Conservation (phyloP, 1,139 yeast genomes). For the Geotrichum candidum region DNA sequence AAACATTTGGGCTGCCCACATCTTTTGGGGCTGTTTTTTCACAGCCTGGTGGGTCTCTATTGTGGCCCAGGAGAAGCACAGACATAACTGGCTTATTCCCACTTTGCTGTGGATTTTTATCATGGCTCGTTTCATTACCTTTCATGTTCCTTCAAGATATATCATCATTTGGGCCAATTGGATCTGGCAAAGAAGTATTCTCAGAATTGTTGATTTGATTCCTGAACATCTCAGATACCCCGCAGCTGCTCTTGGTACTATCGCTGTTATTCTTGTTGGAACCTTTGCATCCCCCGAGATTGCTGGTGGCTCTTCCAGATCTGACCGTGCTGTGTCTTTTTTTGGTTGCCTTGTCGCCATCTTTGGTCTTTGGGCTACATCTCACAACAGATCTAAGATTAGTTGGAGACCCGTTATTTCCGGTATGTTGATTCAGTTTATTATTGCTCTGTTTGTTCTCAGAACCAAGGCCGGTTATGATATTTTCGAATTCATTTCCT, state of each 20-base stretch:
- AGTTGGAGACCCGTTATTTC: slow-evolving; percentile 60
- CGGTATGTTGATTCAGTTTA: slow-evolving; percentile 58
- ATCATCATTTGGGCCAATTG: slow-evolving; percentile 30
- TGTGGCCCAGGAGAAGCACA: slow-evolving; percentile 46
- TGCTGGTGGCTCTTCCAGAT: slow-evolving; percentile 27
- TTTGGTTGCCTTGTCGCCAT: slow-evolving; percentile 52
- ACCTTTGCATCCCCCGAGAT: slow-evolving; percentile 42
- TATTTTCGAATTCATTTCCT: slow-evolving; percentile 56
- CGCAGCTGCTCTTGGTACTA: slow-evolving; percentile 41
- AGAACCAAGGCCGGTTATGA: slow-evolving; percentile 59
- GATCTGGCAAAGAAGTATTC: slow-evolving; percentile 43
- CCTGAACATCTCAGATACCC: slow-evolving; percentile 41
- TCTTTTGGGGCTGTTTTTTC: slow-evolving; percentile 41
- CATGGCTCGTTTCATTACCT: slow-evolving; percentile 51
- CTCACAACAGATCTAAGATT: slow-evolving; percentile 44
- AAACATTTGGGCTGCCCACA: slow-evolving; percentile 28
- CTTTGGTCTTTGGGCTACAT: slow-evolving; percentile 43
- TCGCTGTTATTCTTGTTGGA: slow-evolving; percentile 45
- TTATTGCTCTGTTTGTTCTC: slow-evolving; percentile 56
- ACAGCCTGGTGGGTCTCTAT: slow-evolving; percentile 66
- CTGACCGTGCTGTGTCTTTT: slow-evolving; percentile 56
- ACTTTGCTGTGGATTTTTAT: slow-evolving; percentile 51
- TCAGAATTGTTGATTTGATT: slow-evolving; percentile 37
- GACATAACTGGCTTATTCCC: slow-evolving; percentile 60
- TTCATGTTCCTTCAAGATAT: slow-evolving; percentile 44